Conservation (phyloP, 169 alveolate genomes). For the Plasmodium inui region DNA sequence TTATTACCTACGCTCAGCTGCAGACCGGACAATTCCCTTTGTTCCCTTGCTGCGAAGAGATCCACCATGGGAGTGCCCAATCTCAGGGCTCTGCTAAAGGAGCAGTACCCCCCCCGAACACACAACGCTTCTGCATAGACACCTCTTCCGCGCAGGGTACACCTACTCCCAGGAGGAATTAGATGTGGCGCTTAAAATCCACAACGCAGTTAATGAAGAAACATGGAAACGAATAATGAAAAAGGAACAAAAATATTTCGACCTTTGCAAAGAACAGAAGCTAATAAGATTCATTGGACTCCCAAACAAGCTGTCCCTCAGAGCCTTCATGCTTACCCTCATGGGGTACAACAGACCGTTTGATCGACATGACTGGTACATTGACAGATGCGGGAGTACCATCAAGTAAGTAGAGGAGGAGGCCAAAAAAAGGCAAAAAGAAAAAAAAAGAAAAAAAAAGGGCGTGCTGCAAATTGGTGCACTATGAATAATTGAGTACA, state of each 20-base stretch:
- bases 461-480: not conserved
- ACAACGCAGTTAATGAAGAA: constrained; percentile 84
- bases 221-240: constrained; percentile 86
- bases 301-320: constrained; percentile 80
- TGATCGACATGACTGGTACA: constrained; percentile 87
- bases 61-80: not conserved
- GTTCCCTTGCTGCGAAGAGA: not conserved
- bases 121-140: not conserved
- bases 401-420: constrained; percentile 72
- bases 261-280: constrained; percentile 79
- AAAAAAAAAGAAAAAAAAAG: not conserved
- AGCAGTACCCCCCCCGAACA: not conserved
- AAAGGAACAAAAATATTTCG: constrained; percentile 78
- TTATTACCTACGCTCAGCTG: not conserved
- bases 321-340: constrained; percentile 75
- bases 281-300: constrained; percentile 79
- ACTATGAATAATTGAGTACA: not conserved
- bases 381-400: constrained; percentile 85
- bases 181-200: constrained; percentile 81
- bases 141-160: constrained; percentile 72
- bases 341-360: constrained; percentile 84
- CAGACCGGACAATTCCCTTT: not conserved
- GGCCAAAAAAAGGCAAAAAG: not conserved
- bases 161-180: constrained; percentile 76
- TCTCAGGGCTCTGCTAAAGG: not conserved